Conservation (phyloP, 305 asterid genomes). For the Fraxinus velutina region DNA sequence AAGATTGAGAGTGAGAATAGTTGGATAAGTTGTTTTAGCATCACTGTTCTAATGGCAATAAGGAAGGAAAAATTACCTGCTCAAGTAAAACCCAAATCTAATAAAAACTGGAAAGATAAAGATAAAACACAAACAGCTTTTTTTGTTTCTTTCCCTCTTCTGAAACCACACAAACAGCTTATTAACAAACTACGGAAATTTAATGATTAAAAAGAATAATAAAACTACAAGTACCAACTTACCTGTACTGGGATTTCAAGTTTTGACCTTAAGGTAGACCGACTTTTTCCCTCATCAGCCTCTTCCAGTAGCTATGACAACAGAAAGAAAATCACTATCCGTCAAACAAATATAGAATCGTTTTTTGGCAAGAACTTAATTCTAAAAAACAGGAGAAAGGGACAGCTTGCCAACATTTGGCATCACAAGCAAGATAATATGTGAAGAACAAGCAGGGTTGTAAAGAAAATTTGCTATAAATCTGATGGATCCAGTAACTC, state of each 20-base stretch:
- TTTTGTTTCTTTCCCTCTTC: neutral
- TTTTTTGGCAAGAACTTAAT: constrained; percentile 6
- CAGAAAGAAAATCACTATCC: constrained; percentile 18
- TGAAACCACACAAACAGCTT: neutral
- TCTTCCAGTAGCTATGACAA: constrained; percentile 77
- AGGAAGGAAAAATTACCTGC: neutral
- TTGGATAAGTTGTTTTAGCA: neutral
- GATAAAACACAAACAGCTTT: neutral
- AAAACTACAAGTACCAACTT: constrained; percentile 21
- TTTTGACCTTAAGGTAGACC: constrained; percentile 74
- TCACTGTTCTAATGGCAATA: neutral
- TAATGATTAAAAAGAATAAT: constrained; percentile 11
- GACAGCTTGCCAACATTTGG: constrained; percentile 1
- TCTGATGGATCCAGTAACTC: neutral
- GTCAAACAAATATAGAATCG: constrained; percentile 9
- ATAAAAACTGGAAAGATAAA: neutral
- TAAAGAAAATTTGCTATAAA: neutral
- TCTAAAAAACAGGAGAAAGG: constrained; percentile 10
- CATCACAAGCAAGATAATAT: neutral
- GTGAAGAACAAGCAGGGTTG: constrained; percentile 1
- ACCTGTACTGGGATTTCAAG: constrained; percentile 99
- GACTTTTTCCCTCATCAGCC: constrained; percentile 85
- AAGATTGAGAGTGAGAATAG: neutral
- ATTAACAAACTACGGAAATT: constrained; percentile 8
- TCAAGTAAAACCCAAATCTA: neutral